Evolutionary conservation across 2,329 filamentous ascomycete species (phyloP), one percentile per base, ranked within the genome.

Genomic region (Aureobasidium lini): DNA sequence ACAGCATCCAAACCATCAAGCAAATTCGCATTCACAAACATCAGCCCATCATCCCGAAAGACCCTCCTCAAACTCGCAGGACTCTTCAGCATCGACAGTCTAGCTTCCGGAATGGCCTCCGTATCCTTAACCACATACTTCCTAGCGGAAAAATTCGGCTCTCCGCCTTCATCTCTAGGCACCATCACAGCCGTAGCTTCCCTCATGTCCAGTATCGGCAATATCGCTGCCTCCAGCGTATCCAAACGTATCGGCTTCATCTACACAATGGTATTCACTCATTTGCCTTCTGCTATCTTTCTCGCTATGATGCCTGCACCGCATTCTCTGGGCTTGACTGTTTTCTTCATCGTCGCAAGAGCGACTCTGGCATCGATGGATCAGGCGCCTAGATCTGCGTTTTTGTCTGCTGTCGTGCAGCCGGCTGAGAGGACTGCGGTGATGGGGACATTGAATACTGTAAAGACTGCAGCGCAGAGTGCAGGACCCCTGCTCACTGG

Each of bases 301-400:
- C 78, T 63, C 1, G 75, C 81, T 13, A 71, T 89, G 18, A 82
- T 90, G 23, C 82, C 84, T 0, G 66, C 85, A 0, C 83, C 85
- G 0, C 70, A 74, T 18, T 75, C 77, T 3, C 72, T 84, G 0
- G 75, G 75, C 10, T 62, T 84, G 5, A 79, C 86, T 0, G 76
- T 88, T 47, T 69, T 77, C 0, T 81, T 90, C 59, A 75, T 89
- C 10, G 70, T 86, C 15, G 74, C 87, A 10, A 81, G 87, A 7
- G 78, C 85, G 0, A 83, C 81, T 62, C 80, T 81, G 0, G 80
- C 83, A 59, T 84, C 77, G 50, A 90, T 90, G 87, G 87, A 90
- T 64, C 79, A 82, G 23, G 87, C 85, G 0, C 88, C 88, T 0
- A 80, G 87, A 8, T 80, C 82, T 3, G 87, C 87, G 0, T 90